Evolutionary conservation across 2,329 filamentous ascomycete species (phyloP).

Genomic region (Microsporum ferrugineum): DNA sequence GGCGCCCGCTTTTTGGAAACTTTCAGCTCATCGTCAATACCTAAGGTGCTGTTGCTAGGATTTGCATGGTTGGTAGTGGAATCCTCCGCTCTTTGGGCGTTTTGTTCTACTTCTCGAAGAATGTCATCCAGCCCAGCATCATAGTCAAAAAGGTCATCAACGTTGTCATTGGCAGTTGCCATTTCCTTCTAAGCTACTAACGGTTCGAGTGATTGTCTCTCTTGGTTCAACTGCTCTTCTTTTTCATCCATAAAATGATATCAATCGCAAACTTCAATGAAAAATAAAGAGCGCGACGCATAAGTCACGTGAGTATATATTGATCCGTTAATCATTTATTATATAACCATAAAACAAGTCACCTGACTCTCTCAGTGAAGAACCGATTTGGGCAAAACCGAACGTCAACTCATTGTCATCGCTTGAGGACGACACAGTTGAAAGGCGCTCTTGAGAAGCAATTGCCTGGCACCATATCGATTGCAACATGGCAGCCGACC

Average conservation of each 20-base stretch:
- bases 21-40: slow-evolving; percentile 77
- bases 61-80: slow-evolving; percentile 23
- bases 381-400: neutral
- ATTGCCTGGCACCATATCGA: slow-evolving; percentile 5
- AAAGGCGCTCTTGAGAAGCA: neutral
- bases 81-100: slow-evolving; percentile 10
- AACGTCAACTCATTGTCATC: neutral
- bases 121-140: slow-evolving; percentile 49
- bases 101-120: slow-evolving; percentile 28
- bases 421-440: neutral
- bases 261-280: neutral
- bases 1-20: slow-evolving; percentile 66
- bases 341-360: neutral
- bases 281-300: neutral
- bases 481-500: slow-evolving; percentile 27
- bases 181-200: neutral
- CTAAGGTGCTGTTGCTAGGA: slow-evolving; percentile 42
- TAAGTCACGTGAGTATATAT: neutral
- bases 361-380: neutral
- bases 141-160: slow-evolving; percentile 66
- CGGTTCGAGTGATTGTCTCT: too few relatives aligned
- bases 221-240: too few relatives aligned
- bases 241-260: neutral
- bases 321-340: neutral
- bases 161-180: slow-evolving; percentile 22